Evolutionary conservation across 345 rosid species (phyloP).

Genomic region (Melastoma malabathricum): DNA sequence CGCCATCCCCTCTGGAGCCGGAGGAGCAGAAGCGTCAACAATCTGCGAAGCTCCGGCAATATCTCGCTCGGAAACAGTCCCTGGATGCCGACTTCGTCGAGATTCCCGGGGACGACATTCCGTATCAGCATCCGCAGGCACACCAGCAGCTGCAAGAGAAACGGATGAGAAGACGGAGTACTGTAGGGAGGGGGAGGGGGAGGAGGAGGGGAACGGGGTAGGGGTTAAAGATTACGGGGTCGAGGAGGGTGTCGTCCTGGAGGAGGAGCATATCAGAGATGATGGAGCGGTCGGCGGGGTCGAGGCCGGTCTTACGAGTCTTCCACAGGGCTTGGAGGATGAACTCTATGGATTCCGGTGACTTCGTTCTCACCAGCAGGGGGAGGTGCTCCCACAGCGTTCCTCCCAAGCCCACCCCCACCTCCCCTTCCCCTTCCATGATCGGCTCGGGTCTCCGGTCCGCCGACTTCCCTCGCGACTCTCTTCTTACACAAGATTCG

Average conservation of each 20-base stretch:
- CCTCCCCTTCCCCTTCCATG: too few species aligned
- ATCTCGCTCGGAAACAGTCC: conserved; percentile 47
- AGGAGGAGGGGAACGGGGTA: neutral
- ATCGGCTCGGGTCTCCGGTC: too few species aligned
- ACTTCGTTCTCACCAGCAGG: conserved; percentile 36
- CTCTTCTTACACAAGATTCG: too few species aligned
- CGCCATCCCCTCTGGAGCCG: conserved; percentile 57
- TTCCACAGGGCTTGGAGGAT: conserved; percentile 54
- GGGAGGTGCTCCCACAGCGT: conserved; percentile 47
- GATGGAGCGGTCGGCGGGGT: conserved; percentile 34
- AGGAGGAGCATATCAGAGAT: conserved; percentile 43
- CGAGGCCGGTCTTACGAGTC: conserved; percentile 46
- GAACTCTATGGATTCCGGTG: conserved; percentile 46
- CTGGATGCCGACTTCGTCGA: conserved; percentile 38
- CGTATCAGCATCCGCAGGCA: conserved; percentile 56
- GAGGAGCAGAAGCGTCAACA: conserved; percentile 42
- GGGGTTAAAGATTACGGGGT: conserved; percentile 24
- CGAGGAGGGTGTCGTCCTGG: conserved; percentile 46
- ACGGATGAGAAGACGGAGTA: neutral
- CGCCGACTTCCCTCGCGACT: too few species aligned
- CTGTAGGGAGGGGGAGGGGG: conserved; percentile 1
- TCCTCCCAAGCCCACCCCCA: neutral
- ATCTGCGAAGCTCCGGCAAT: conserved; percentile 41
- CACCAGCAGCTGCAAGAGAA: conserved; percentile 35
- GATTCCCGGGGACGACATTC: conserved; percentile 31